phyloP scores from a whole-genome alignment of 1,284 basidiomycete genomes.

The Apiotrichum domesticum region DNA sequence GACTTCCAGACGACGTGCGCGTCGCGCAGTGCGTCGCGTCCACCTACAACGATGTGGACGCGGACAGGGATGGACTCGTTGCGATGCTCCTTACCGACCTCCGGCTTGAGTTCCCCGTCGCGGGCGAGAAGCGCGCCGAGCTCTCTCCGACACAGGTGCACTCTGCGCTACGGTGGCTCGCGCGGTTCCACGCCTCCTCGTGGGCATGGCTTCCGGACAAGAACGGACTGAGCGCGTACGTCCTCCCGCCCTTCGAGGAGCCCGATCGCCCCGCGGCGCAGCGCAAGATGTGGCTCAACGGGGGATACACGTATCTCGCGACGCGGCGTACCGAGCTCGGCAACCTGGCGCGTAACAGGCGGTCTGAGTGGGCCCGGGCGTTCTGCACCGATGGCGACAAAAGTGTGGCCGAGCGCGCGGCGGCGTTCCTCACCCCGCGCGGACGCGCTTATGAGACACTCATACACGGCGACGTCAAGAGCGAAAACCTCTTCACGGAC shows the following conservation, averaged over 20 bases:
- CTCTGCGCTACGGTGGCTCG: slow-evolving; percentile 12
- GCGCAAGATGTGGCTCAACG: slow-evolving; percentile 12
- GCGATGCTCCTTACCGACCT: slow-evolving; percentile 12
- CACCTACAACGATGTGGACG: too few relatives aligned
- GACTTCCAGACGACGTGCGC: neutral
- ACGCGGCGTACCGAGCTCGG: slow-evolving; percentile 14
- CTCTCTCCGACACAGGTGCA: neutral
- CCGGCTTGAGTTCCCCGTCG: slow-evolving; percentile 1
- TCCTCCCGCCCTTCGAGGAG: slow-evolving; percentile 5
- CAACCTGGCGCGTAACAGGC: neutral
- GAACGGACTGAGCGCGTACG: neutral
- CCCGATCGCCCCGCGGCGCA: neutral
- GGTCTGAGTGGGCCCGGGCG: slow-evolving; percentile 7
- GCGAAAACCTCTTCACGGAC: slow-evolving; percentile 14
- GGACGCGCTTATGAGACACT: slow-evolving; percentile 4
- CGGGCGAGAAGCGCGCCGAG: slow-evolving; percentile 9
- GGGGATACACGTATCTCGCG: slow-evolving; percentile 19
- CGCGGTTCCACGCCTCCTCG: slow-evolving; percentile 1
- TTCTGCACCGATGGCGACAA: neutral
- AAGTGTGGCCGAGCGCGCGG: neutral
- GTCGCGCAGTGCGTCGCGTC: slow-evolving; percentile 6
- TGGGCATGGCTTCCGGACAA: neutral
- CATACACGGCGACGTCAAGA: slow-evolving; percentile 21
- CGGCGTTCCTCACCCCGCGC: slow-evolving; percentile 4
- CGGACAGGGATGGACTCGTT: neutral